Evolutionary conservation across 345 rosid genomes (phyloP).

Genomic region (Rhodamnia rubescens): DNA sequence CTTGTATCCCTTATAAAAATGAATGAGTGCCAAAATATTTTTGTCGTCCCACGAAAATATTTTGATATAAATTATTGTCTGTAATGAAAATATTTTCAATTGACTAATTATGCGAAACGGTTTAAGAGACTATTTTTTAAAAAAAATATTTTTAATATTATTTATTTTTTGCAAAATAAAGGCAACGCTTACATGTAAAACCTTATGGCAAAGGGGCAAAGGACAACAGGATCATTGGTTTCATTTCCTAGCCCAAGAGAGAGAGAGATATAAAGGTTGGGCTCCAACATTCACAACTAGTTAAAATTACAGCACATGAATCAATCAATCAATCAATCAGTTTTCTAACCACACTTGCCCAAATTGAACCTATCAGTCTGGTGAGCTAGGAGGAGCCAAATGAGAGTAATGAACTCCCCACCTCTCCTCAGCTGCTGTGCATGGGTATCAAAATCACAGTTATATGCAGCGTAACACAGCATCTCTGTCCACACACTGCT

Average conservation of each 20-base stretch:
- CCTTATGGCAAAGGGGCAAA: neutral
- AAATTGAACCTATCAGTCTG: constrained; percentile 1
- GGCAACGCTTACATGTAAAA: too few species aligned
- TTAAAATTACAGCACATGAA: neutral
- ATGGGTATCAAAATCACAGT: constrained; percentile 1
- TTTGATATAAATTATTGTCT: too few species aligned
- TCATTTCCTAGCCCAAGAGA: too few species aligned
- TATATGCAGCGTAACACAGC: constrained; percentile 1
- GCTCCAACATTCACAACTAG: neutral
- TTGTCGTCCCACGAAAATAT: too few species aligned
- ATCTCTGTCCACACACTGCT: neutral
- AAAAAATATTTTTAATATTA: too few species aligned
- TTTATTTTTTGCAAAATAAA: too few species aligned
- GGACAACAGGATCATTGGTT: neutral
- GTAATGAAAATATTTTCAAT: too few species aligned
- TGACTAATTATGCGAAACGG: too few species aligned
- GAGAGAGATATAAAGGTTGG: neutral
- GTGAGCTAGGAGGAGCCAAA: constrained; percentile 8
- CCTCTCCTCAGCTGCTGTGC: neutral
- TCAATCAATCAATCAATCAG: neutral
- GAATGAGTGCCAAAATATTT: too few species aligned
- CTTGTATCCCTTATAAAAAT: too few species aligned
- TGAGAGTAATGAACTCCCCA: constrained; percentile 2
- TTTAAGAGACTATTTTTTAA: too few species aligned
- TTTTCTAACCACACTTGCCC: neutral